Conservation (phyloP, 345 rosid genomes). For the Gynandropsis gynandra region DNA sequence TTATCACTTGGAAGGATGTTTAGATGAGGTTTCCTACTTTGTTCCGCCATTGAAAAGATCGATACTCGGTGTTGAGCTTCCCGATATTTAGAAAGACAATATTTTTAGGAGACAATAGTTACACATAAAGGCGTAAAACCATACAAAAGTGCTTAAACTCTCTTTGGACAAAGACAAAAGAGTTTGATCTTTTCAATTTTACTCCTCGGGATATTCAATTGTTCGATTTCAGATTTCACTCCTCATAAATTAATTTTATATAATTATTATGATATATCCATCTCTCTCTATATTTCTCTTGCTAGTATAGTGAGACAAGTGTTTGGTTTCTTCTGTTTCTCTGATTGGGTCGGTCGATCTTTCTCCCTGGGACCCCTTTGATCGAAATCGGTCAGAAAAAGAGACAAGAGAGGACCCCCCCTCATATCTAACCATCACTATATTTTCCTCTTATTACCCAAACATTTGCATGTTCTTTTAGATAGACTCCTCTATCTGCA, state of each 20-base stretch:
- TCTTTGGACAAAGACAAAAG: constrained; percentile 26
- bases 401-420: constrained; percentile 37
- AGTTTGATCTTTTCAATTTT: background rate
- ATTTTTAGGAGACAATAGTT: constrained; percentile 22
- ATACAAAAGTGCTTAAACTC: constrained; percentile 27
- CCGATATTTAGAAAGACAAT: constrained; percentile 12
- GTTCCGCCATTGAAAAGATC: constrained; percentile 14
- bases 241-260: too few species aligned
- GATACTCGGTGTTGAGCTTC: constrained; percentile 19
- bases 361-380: constrained; percentile 31
- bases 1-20: constrained; percentile 16
- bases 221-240: constrained; percentile 20
- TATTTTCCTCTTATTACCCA: constrained; percentile 30
- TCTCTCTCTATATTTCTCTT: constrained; percentile 14
- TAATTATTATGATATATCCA: too few species aligned
- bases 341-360: constrained; percentile 27
- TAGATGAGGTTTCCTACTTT: constrained; percentile 20
- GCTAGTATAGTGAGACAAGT: constrained; percentile 26
- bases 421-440: constrained; percentile 38
- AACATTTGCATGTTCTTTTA: constrained; percentile 50
- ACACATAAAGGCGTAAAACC: constrained; percentile 30
- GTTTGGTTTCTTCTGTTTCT: constrained; percentile 29
- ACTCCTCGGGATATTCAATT: constrained; percentile 26
- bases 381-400: constrained; percentile 22
- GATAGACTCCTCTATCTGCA: background rate